Conservation (phyloP, 2,329 filamentous ascomycete species). For the Tolypocladium inflatum region DNA sequence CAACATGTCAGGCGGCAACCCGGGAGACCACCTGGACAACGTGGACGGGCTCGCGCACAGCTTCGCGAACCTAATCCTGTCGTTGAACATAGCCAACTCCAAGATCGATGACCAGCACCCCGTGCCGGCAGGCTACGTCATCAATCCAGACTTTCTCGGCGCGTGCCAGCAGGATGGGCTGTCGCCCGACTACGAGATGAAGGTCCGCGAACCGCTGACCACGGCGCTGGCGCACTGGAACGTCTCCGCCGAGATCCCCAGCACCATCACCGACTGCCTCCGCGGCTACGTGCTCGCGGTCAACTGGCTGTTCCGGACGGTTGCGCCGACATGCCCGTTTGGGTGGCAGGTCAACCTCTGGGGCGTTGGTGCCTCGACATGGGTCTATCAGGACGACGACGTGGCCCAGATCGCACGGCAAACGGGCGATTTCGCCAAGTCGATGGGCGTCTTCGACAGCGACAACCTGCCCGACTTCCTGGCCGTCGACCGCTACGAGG, state of each 20-base stretch:
- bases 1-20: background rate
- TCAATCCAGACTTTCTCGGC: conserved; percentile 3
- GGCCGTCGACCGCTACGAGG: conserved; percentile 3
- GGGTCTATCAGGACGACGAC: background rate
- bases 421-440: background rate
- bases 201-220: background rate
- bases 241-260: background rate
- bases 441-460: background rate
- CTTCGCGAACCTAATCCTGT: conserved; percentile 3
- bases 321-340: background rate
- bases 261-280: background rate
- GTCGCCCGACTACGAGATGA: background rate
- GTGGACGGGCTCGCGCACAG: background rate
- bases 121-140: background rate
- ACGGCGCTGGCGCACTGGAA: background rate
- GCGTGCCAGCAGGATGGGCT: background rate
- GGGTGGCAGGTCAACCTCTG: conserved; percentile 3
- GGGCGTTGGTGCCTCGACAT: background rate
- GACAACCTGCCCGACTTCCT: conserved; percentile 1
- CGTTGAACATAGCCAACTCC: background rate
- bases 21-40: background rate
- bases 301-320: conserved; percentile 1
- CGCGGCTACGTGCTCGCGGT: conserved; percentile 1
- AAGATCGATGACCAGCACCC: background rate
- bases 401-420: background rate